These are phyloP conservation scores for Dactylis glomerata DNA, from an alignment of 176 grass and related monocot species.

Conservation along the genomic window DNA sequence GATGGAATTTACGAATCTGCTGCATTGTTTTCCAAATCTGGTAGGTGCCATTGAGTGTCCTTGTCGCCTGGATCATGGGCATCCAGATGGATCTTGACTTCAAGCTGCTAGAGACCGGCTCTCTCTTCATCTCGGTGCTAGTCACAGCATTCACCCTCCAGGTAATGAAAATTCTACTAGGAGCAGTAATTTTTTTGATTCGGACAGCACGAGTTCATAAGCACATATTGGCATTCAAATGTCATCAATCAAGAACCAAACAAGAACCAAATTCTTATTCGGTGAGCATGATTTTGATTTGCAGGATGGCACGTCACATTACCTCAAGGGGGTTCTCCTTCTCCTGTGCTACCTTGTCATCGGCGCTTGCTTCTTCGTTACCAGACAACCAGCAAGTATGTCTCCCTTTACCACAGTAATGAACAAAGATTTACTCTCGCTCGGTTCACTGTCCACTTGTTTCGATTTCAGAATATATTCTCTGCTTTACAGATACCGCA, in stretches of 20 bases:
- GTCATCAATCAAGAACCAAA: not conserved
- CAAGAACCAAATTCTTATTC: not conserved
- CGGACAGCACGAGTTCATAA: not conserved
- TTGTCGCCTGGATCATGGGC: slow-evolving; percentile 84
- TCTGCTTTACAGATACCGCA: slow-evolving; percentile 21
- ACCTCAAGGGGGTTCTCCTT: slow-evolving; percentile 79
- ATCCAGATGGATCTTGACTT: slow-evolving; percentile 94
- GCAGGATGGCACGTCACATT: slow-evolving; percentile 85
- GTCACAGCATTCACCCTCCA: slow-evolving; percentile 75
- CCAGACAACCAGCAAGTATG: slow-evolving; percentile 57
- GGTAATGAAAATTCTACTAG: slow-evolving; percentile 31
- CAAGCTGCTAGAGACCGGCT: slow-evolving; percentile 69
- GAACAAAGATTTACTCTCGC: not conserved
- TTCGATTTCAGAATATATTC: not conserved
- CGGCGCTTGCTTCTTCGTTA: slow-evolving; percentile 78
- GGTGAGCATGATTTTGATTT: not conserved
- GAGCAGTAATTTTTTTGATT: not conserved
- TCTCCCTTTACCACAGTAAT: not conserved
- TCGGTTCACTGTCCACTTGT: not conserved
- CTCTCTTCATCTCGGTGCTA: slow-evolving; percentile 67
- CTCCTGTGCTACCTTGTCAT: slow-evolving; percentile 82
- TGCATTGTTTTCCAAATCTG: slow-evolving; percentile 6
- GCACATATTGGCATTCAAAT: not conserved
- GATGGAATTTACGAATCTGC: not conserved
- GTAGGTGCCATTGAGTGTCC: slow-evolving; percentile 70